Conservation (phyloP, 1,284 basidiomycete species). For the Ustilago hordei region DNA sequence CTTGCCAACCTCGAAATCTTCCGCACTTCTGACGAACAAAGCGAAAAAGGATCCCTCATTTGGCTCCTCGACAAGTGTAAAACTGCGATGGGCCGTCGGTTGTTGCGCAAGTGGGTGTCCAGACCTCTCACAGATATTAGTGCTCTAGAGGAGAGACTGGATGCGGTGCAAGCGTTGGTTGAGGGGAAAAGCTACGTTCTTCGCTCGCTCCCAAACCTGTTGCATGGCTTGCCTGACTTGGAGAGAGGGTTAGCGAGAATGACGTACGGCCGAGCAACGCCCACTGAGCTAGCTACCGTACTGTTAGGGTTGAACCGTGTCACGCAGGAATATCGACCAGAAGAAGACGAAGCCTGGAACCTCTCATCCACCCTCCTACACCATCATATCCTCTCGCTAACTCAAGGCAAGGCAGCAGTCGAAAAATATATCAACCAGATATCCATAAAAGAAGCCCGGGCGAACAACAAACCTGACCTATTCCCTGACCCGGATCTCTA, state of each 20-base stretch:
- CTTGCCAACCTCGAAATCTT: slow-evolving; percentile 78
- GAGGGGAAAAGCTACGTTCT: slow-evolving; percentile 72
- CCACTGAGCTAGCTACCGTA: slow-evolving; percentile 83
- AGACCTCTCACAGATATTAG: slow-evolving; percentile 81
- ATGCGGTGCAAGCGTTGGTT: slow-evolving; percentile 86
- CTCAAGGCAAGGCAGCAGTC: slow-evolving; percentile 76
- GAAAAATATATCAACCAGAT: slow-evolving; percentile 73
- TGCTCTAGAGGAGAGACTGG: slow-evolving; percentile 78
- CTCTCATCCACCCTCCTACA: slow-evolving; percentile 78
- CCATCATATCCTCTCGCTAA: slow-evolving; percentile 72
- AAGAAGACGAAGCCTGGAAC: slow-evolving; percentile 69
- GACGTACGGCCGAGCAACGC: slow-evolving; percentile 85
- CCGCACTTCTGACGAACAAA: slow-evolving; percentile 75
- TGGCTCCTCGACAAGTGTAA: slow-evolving; percentile 85
- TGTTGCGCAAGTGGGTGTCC: slow-evolving; percentile 87
- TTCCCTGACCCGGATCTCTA: slow-evolving; percentile 81
- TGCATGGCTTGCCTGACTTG: slow-evolving; percentile 80
- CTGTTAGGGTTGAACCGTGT: slow-evolving; percentile 82
- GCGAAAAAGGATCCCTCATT: slow-evolving; percentile 80
- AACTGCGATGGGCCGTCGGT: slow-evolving; percentile 87
- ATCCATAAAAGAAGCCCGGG: slow-evolving; percentile 76
- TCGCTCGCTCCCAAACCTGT: slow-evolving; percentile 77
- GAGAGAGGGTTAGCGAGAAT: slow-evolving; percentile 88
- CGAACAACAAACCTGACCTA: slow-evolving; percentile 79
- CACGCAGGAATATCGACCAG: slow-evolving; percentile 76